Percentiles rank a stretch among this genome's conserved stretches.
Conservation (phyloP, 2,329 filamentous ascomycete species). For the Endothia cerciana region DNA sequence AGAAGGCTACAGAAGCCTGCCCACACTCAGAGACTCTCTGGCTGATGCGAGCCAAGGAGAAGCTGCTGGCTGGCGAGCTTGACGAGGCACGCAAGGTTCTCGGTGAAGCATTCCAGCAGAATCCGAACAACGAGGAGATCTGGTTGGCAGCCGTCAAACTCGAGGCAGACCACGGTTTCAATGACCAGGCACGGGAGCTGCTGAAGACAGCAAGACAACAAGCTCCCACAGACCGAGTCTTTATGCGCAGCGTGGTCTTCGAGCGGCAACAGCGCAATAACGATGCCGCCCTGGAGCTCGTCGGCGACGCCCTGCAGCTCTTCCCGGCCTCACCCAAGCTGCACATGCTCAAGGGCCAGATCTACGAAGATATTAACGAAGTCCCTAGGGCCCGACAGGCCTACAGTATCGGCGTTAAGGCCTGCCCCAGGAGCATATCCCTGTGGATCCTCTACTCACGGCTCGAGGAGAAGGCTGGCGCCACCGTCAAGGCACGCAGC, state of each 20-base stretch:
- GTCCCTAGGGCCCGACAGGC: constrained; percentile 85
- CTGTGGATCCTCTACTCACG: constrained; percentile 89
- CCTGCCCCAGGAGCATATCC: constrained; percentile 80
- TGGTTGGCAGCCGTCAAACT: constrained; percentile 96
- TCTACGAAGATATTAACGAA: constrained; percentile 84
- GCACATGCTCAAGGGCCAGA: constrained; percentile 99
- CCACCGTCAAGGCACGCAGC: constrained; percentile 88
- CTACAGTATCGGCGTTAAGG: constrained; percentile 84
- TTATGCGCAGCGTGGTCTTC: constrained; percentile 94
- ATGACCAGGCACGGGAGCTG: constrained; percentile 79
- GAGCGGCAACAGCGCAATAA: constrained; percentile 82
- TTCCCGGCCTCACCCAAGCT: constrained; percentile 88
- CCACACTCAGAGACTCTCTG: constrained; percentile 89
- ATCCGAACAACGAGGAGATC: constrained; percentile 96
- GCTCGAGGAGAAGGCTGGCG: constrained; percentile 82
- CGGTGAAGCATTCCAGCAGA: constrained; percentile 88
- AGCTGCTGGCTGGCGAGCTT: constrained; percentile 85
- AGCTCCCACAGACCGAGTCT: constrained; percentile 93
- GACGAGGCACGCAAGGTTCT: constrained; percentile 86
- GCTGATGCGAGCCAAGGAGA: constrained; percentile 95
- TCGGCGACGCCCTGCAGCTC: constrained; percentile 81
- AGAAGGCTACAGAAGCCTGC: constrained; percentile 92
- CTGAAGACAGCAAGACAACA: constrained; percentile 82
- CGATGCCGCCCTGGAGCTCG: constrained; percentile 83
- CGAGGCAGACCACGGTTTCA: constrained; percentile 86